Conservation (phyloP, 148 eudicot genomes). For the Suaeda aralocaspica region DNA sequence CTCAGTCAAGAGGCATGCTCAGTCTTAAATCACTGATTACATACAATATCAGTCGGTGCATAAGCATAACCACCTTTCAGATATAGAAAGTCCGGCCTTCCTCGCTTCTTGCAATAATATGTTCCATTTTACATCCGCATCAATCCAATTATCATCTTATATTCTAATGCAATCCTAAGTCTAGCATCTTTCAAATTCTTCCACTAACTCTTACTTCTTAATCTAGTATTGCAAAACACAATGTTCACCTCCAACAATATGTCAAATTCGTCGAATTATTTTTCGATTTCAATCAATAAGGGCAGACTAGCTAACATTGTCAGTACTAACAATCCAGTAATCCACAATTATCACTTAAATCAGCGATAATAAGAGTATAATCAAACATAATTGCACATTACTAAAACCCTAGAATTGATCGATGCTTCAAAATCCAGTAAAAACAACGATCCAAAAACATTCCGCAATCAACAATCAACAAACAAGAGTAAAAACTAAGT, state of each 20-base stretch:
- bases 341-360: neutral
- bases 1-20: neutral
- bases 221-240: neutral
- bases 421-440: neutral
- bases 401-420: conserved; percentile 24
- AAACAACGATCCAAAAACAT: neutral
- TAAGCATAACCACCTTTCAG: neutral
- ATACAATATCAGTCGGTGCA: neutral
- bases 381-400: neutral
- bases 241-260: neutral
- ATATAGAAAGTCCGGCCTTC: neutral
- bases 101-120: neutral
- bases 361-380: neutral
- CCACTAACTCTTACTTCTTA: no score
- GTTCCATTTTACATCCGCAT: neutral
- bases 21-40: neutral
- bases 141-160: neutral
- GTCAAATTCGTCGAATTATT: neutral
- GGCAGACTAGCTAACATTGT: neutral
- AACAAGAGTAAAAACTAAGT: conserved; percentile 3
- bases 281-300: neutral
- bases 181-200: neutral
- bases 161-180: neutral
- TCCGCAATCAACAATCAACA: neutral
- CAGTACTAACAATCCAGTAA: neutral